Percentiles rank a stretch among this genome's conserved stretches.
Evolutionary conservation across 176 grass and related monocot species (phyloP).

Genomic region (Stipa capillata): DNA sequence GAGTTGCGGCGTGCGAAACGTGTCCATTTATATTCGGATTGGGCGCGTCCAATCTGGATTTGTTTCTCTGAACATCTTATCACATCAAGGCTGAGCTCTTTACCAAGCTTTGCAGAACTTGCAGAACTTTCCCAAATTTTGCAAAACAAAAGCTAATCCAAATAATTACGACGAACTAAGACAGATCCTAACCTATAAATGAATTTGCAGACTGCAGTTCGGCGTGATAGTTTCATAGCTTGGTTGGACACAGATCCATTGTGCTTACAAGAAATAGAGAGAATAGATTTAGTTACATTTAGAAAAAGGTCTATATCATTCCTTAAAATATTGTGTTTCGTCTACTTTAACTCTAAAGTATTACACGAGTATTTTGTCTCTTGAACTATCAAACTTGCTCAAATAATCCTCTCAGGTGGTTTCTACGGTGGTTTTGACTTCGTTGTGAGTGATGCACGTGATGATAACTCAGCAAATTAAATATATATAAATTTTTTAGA

Average conservation of each 20-base stretch:
- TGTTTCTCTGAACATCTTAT: not conserved
- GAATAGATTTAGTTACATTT: no score
- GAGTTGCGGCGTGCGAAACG: not conserved
- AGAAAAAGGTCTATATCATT: no score
- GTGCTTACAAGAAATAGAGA: no score
- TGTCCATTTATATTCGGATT: not conserved
- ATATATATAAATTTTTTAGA: no score
- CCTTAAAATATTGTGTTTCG: no score
- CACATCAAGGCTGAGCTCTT: not conserved
- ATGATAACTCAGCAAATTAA: no score
- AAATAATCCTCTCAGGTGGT: no score
- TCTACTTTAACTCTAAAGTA: no score
- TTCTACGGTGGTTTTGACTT: no score
- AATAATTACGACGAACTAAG: not conserved
- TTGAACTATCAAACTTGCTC: no score
- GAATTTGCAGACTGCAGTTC: not conserved
- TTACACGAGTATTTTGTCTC: no score
- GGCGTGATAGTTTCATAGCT: not conserved
- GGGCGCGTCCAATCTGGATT: not conserved
- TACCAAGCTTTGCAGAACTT: not conserved
- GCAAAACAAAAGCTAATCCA: not conserved
- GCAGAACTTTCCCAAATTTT: not conserved
- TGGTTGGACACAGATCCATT: not conserved
- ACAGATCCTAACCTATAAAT: not conserved
- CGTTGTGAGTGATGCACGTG: no score